Conservation (phyloP, 1,284 basidiomycete species). For the Cryptococcus floricola region DNA sequence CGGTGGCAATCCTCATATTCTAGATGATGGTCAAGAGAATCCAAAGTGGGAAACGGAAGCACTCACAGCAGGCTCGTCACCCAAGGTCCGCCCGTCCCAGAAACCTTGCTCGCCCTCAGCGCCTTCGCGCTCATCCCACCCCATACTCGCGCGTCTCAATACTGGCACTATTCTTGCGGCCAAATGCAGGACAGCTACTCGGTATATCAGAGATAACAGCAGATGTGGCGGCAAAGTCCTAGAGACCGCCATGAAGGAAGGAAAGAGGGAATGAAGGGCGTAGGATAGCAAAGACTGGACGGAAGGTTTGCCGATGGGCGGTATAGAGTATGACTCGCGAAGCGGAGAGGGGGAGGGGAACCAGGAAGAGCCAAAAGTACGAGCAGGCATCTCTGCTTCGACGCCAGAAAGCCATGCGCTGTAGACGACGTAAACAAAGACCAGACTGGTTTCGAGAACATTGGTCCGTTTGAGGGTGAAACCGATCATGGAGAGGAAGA, state of each 20-base stretch:
- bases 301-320: slow-evolving; percentile 9
- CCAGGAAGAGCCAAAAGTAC: slow-evolving; percentile 42
- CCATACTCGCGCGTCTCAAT: slow-evolving; percentile 56
- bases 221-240: slow-evolving; percentile 44
- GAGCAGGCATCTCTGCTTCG: slow-evolving; percentile 33
- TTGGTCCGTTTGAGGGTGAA: slow-evolving; percentile 84
- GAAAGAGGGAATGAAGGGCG: slow-evolving; percentile 27
- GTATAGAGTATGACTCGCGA: slow-evolving; percentile 9
- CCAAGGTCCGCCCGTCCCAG: slow-evolving; percentile 45
- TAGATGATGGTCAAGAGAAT: slow-evolving; percentile 7
- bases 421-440: slow-evolving; percentile 74
- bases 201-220: slow-evolving; percentile 75
- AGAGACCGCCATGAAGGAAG: slow-evolving; percentile 33
- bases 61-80: slow-evolving; percentile 46
- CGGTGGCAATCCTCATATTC: slow-evolving; percentile 47
- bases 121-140: slow-evolving; percentile 40
- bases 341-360: slow-evolving; percentile 21
- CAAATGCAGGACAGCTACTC: slow-evolving; percentile 75
- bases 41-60: not conserved
- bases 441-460: slow-evolving; percentile 82
- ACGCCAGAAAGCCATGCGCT: slow-evolving; percentile 48
- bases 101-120: slow-evolving; percentile 26
- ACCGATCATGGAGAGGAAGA: slow-evolving; percentile 87
- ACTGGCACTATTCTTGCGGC: slow-evolving; percentile 74
- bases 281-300: slow-evolving; percentile 25